Evolutionary conservation across 164 flowering plant genomes (phyloP).

Genomic region (Stephania japonica): DNA sequence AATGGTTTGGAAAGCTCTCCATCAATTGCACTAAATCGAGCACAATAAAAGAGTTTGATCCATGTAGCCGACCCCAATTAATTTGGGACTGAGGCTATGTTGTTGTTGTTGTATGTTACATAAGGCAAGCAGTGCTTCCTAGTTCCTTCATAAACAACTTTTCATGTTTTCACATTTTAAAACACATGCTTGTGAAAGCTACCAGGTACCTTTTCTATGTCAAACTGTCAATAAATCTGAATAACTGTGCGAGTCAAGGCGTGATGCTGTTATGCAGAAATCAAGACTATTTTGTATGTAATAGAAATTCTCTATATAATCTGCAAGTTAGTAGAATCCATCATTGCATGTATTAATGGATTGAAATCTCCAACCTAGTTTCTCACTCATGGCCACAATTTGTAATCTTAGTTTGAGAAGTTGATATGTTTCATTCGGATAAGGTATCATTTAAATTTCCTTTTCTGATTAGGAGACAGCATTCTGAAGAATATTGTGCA

Average conservation of each 20-base stretch:
- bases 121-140: too few relatives aligned
- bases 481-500: slow-evolving; percentile 72
- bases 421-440: not conserved
- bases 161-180: not conserved
- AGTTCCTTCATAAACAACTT: not conserved
- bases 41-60: too few relatives aligned
- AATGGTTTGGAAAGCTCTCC: too few relatives aligned
- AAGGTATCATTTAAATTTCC: not conserved
- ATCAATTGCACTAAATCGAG: too few relatives aligned
- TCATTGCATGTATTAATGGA: not conserved
- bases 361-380: not conserved
- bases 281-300: not conserved
- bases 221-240: not conserved
- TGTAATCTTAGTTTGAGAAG: not conserved
- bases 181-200: not conserved
- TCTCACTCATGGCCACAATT: not conserved
- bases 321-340: not conserved
- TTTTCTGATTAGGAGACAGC: slow-evolving; percentile 41
- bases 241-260: not conserved
- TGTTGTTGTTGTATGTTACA: too few relatives aligned
- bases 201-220: not conserved
- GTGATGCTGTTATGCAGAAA: not conserved
- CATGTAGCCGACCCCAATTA: too few relatives aligned
- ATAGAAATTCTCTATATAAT: not conserved
- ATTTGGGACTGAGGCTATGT: too few relatives aligned